phyloP scores from a whole-genome alignment of 1,284 basidiomycete genomes.

The Trichosporon asahii region DNA sequence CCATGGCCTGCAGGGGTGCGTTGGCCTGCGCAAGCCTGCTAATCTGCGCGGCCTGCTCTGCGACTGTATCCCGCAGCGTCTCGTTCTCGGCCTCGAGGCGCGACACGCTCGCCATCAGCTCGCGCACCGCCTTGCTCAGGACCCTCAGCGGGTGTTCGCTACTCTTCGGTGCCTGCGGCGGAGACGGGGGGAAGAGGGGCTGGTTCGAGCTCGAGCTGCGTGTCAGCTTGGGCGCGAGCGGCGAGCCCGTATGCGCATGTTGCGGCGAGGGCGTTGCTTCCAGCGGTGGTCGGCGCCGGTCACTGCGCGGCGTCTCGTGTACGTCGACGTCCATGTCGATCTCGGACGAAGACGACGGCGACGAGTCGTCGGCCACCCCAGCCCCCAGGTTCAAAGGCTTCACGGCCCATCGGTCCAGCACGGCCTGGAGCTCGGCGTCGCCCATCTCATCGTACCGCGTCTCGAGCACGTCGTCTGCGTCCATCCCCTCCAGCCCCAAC shows the following conservation, averaged over 20 bases:
- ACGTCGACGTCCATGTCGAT: not conserved
- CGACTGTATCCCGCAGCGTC: constrained; percentile 17
- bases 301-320: not conserved
- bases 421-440: constrained; percentile 32
- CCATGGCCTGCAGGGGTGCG: not conserved
- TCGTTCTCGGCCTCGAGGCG: constrained; percentile 41
- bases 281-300: not conserved
- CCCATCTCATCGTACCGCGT: constrained; percentile 43
- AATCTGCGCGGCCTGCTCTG: not conserved
- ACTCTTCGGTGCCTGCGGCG: constrained; percentile 26
- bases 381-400: not conserved
- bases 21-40: not conserved
- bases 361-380: not conserved
- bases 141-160: constrained; percentile 36
- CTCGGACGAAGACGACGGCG: not conserved
- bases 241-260: not conserved
- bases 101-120: constrained; percentile 35
- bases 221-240: not conserved
- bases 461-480: constrained; percentile 38
- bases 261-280: not conserved
- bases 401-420: constrained; percentile 18
- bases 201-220: constrained; percentile 7
- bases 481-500: constrained; percentile 34
- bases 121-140: constrained; percentile 39
- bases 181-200: constrained; percentile 44